Evolutionary conservation across 352 stramenopile species (phyloP), one percentile per base, ranked within the genome.

Genomic region (Phytophthora podocarpi): DNA sequence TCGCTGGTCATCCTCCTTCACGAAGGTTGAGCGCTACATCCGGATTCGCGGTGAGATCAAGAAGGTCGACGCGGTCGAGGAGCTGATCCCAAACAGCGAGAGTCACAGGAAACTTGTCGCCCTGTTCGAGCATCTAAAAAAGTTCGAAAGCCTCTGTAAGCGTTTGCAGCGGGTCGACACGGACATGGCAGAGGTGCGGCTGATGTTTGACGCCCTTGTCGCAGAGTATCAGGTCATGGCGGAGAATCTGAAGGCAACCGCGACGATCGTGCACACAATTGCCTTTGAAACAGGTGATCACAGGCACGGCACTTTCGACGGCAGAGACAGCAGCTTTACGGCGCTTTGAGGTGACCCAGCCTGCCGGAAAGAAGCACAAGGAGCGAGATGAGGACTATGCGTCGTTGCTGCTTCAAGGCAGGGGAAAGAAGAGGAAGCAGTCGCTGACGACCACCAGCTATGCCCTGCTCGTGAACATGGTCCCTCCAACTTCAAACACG

Each of bases 11-110:
- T 75, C 67, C 2, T 52, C 34, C 1, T 66, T 36, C 16, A 37
- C 58, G 15, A 61, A 68, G 50, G 16, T 75, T 2, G 24, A 60
- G 7, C 47, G 61, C 1, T 76, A 72, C 47, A 30, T 63, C 13
- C 16, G n/a, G 6, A 76, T 72, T 32, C 46, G 49, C 9, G 15
- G n/a, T 26, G 23, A 31, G 20, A 52, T 75, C 8, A 68, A 5
- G 60, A 75, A 13, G n/a, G n/a, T n/a, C n/a, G n/a, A n/a, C n/a
- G n/a, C n/a, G n/a, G n/a, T n/a, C n/a, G n/a, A n/a, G n/a, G 67
- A 75, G 1, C 13, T 55, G 16, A 53, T 71, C 2, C 60, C 55
- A 6, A 59, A 47, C 12, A 51, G 52, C 11, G 32, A 9, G 0
- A 45, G 50, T 4, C 39, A 70, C 37, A n/a, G 51, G 9, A 56